phyloP scores from a whole-genome alignment of 768 basidiomycete genomes.

The Termitomyces sp. region DNA sequence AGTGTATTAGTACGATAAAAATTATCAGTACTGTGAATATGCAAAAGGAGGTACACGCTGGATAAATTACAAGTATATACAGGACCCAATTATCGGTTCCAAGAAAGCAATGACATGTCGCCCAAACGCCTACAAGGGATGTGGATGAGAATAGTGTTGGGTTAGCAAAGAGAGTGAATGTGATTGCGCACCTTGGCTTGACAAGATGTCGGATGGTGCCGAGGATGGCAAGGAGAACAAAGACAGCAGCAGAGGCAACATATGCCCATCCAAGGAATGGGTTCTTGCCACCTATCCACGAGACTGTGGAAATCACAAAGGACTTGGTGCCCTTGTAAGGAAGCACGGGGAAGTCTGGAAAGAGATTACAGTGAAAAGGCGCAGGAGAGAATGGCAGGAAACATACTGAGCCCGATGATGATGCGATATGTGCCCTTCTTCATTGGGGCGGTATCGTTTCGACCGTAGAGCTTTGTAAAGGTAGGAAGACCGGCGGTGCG shows the following conservation, averaged over 20 bases:
- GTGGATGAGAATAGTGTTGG: background rate
- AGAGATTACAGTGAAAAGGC: slow-evolving; percentile 7
- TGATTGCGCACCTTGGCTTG: slow-evolving; percentile 71
- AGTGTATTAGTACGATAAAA: background rate
- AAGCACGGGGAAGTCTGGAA: slow-evolving; percentile 90
- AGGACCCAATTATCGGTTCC: slow-evolving; percentile 55
- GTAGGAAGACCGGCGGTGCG: slow-evolving; percentile 95
- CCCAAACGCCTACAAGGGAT: slow-evolving; percentile 61
- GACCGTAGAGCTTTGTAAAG: slow-evolving; percentile 91
- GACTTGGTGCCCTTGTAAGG: slow-evolving; percentile 95
- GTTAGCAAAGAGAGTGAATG: background rate
- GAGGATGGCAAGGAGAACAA: slow-evolving; percentile 81
- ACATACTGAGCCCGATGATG: slow-evolving; percentile 77
- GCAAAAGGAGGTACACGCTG: background rate
- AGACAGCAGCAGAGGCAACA: slow-evolving; percentile 82
- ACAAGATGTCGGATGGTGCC: slow-evolving; percentile 92
- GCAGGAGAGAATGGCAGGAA: slow-evolving; percentile 3
- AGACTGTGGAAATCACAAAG: slow-evolving; percentile 93
- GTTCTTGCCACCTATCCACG: slow-evolving; percentile 99
- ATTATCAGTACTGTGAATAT: slow-evolving; percentile 2
- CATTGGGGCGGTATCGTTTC: slow-evolving; percentile 81
- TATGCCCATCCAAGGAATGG: slow-evolving; percentile 99
- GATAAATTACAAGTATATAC: slow-evolving; percentile 14
- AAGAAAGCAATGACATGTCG: slow-evolving; percentile 83
- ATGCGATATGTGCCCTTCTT: slow-evolving; percentile 72